Evolutionary conservation across 2,329 filamentous ascomycete genomes (phyloP), one percentile per base, ranked within the genome.

Genomic region (Camillea tinctor): DNA sequence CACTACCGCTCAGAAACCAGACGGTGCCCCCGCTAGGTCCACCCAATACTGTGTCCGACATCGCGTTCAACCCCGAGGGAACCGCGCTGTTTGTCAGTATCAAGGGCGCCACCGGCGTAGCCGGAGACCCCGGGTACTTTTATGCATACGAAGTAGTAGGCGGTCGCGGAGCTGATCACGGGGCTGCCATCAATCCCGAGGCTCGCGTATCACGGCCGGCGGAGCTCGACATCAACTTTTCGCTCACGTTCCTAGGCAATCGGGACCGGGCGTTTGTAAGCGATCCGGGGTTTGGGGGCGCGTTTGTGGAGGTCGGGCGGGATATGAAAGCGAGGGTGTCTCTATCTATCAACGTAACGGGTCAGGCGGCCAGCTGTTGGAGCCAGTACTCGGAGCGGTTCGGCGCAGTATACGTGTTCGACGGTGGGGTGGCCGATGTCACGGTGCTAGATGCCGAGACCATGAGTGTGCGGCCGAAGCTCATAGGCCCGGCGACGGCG

Each of bases 341-440:
- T 48, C 60, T 68, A 24, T 70, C 70, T 50, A 65, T 74, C 60
- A 56, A 66, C 13, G 70, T 80, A 23, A 66, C 68, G 11, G 75
- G 71, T 59, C 77, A 80, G 63, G 63, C 30, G 19, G 77, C 76
- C 17, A 79, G 75, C 4, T 80, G 78, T 64, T 80, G 78, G 77
- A 71, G 70, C 23, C 73, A 75, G 1, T 70, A 76, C 40, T 77
- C 75, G 1, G 19, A 60, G 1, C 54, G 61, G 3, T 74, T 72
- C 11, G 64, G 70, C 2, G 75, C 70, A 20, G 77, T 74, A 2
- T 80, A 74, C 58, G 73, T 80, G 13, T 74, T 77, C 4, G 78
- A 81, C 60, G 75, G 71, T 1, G 73, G 57, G 0, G 61, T 70
- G 19, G 74, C 77, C 59, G 72, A 71, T 20, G 60, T 80, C 7